Percentiles rank a stretch among this genome's conserved stretches.
These are phyloP conservation scores for Beauveria caledonica DNA, from an alignment of 2,329 filamentous ascomycete species.

Conservation along the genomic window DNA sequence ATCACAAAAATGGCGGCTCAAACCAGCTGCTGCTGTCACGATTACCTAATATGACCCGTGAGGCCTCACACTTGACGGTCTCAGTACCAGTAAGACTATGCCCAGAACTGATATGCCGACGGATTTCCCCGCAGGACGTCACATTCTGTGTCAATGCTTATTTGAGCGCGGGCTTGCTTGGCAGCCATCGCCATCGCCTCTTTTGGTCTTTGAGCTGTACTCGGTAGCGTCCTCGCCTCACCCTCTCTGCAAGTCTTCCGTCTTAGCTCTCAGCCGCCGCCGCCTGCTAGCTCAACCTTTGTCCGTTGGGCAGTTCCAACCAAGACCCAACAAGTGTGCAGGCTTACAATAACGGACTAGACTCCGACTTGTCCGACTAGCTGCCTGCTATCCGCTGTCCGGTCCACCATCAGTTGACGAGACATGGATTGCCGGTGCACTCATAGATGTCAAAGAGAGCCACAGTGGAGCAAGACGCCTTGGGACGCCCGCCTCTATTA, in stretches of 20 bases:
- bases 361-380: neutral
- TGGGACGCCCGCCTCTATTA: neutral
- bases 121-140: neutral
- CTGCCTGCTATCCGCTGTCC: neutral
- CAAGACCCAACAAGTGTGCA: neutral
- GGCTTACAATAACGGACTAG: neutral
- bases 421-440: conserved; percentile 1
- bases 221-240: neutral
- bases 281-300: conserved; percentile 1
- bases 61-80: neutral
- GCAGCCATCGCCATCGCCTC: neutral
- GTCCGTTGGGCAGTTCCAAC: neutral
- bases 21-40: neutral
- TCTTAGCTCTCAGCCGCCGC: neutral
- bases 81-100: neutral
- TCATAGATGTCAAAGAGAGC: conserved; percentile 3
- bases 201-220: neutral
- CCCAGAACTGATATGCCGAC: neutral
- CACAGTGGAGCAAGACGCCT: conserved; percentile 4
- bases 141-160: conserved; percentile 1
- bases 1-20: neutral
- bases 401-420: neutral
- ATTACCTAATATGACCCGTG: neutral
- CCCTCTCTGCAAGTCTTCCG: neutral
- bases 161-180: neutral